These are phyloP conservation scores for Pyrenophora teres DNA, from an alignment of 2,329 filamentous ascomycete genomes.

Conservation along the genomic window DNA sequence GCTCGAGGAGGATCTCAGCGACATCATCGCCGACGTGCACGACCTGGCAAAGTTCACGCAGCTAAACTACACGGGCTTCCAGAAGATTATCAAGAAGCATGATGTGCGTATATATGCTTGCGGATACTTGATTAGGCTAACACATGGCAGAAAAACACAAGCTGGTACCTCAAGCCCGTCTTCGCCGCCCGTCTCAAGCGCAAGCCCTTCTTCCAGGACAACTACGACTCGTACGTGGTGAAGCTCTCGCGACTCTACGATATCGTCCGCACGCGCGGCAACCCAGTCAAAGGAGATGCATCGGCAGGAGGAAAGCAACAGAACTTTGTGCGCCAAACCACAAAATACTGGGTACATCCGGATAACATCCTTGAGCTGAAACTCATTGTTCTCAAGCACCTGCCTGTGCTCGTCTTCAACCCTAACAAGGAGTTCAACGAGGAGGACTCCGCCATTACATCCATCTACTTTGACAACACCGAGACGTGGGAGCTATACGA, in stretches of 20 bases:
- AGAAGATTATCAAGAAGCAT: slow-evolving; percentile 99
- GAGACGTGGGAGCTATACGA: slow-evolving; percentile 93
- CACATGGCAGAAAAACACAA: slow-evolving; percentile 77
- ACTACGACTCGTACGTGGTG: slow-evolving; percentile 94
- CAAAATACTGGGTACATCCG: slow-evolving; percentile 98
- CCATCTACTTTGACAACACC: slow-evolving; percentile 97
- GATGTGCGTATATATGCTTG: slow-evolving; percentile 64
- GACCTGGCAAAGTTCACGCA: slow-evolving; percentile 98
- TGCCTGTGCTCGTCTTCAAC: slow-evolving; percentile 97
- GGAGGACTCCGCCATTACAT: slow-evolving; percentile 92
- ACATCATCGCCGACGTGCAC: slow-evolving; percentile 98
- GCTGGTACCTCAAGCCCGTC: slow-evolving; percentile 91
- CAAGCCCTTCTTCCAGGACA: slow-evolving; percentile 98
- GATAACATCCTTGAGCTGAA: slow-evolving; percentile 99
- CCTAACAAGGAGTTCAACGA: slow-evolving; percentile 93
- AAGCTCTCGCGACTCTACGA: slow-evolving; percentile 96
- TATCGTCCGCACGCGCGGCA: slow-evolving; percentile 87
- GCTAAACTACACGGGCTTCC: slow-evolving; percentile 97
- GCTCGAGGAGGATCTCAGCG: slow-evolving; percentile 91
- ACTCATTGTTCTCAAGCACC: slow-evolving; percentile 95
- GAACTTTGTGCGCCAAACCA: slow-evolving; percentile 95
- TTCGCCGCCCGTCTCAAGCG: slow-evolving; percentile 93
- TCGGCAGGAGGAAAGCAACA: slow-evolving; percentile 89
- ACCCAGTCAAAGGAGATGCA: slow-evolving; percentile 89
- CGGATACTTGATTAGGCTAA: slow-evolving; percentile 21